A percentile compares a stretch with the other conserved stretches of the same genome.
Conservation (phyloP, 768 basidiomycete genomes). For the Pisolithus orientalis region DNA sequence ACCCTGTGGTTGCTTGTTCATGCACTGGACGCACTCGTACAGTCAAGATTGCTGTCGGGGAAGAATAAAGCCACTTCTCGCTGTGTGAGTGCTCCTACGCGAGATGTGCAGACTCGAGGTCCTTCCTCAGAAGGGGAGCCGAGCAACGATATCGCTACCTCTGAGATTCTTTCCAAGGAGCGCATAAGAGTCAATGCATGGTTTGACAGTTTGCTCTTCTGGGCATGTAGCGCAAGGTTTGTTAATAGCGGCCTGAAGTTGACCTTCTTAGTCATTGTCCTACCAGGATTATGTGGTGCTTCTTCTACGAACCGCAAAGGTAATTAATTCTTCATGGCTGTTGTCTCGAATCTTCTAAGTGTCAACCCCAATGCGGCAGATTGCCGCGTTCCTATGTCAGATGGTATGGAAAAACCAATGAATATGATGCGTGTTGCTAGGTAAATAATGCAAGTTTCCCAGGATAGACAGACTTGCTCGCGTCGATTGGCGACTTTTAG, state of each 20-base stretch:
- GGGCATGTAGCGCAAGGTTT: slow-evolving; percentile 73
- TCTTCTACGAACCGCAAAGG: slow-evolving; percentile 73
- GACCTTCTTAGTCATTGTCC: slow-evolving; percentile 1
- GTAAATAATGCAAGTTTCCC: not conserved
- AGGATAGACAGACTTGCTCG: slow-evolving; percentile 68
- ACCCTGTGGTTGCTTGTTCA: slow-evolving; percentile 64
- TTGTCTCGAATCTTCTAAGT: not conserved
- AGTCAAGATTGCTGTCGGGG: slow-evolving; percentile 20
- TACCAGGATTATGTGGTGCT: slow-evolving; percentile 83
- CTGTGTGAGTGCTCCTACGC: not conserved
- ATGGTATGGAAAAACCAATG: slow-evolving; percentile 35
- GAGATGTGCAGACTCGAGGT: slow-evolving; percentile 9
- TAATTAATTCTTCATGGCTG: slow-evolving; percentile 19
- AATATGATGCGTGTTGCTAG: not conserved
- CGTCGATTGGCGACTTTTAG: slow-evolving; percentile 54
- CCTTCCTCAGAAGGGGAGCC: slow-evolving; percentile 29
- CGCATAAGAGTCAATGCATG: slow-evolving; percentile 35
- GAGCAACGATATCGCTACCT: not conserved
- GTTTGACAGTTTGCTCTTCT: slow-evolving; percentile 68
- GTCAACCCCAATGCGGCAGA: slow-evolving; percentile 15
- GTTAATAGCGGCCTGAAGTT: slow-evolving; percentile 8
- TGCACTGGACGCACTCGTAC: slow-evolving; percentile 58
- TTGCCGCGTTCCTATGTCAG: slow-evolving; percentile 47
- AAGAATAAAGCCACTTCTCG: not conserved
- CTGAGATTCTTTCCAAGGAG: slow-evolving; percentile 13